Base-by-base conservation (phyloP, 2,329 filamentous ascomycete genomes). In the Stemphylium vesicarium region DNA sequence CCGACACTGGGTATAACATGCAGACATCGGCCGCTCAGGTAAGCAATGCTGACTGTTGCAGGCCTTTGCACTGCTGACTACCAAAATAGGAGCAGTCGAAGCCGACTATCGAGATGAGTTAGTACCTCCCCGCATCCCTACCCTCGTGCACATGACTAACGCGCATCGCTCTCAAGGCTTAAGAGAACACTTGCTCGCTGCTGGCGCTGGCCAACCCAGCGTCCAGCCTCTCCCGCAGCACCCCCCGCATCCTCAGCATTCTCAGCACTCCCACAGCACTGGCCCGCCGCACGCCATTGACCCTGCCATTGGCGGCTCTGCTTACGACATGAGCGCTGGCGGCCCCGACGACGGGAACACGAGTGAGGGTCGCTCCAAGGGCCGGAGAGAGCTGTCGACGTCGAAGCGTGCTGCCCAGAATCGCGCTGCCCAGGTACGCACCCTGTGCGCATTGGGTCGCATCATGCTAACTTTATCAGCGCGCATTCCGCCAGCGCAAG, bases 341-440 rank as follows among this genome's bases (percentile, higher is more conserved):
- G 79, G 81, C 53, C 79, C 62, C 78, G 75, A 74, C 47, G 80
- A 82, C 38, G 79, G 78, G 42, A 76, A 77, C 56, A 63, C 74
- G 63, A 75, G 66, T 61, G 71, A 76, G 56, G 79, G 87, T 20
- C 68, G 70, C 52, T 59, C 64, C 42, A 60, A 95, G 77, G 88
- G 88, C 11, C 96, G 96, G 77, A 85, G 95, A 49, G 94, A 97
- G 78, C 80, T 99, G 57, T 97, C 93, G 22, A 95, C 93, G 39
- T 96, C 92, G 33, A 99, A 98, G 80, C 89, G 95, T 64, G 95
- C 95, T 24, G 95, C 95, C 9, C 95, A 99, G 75, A 99, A 99
- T 73, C 84, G 95, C 74, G 95, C 94, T 66, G 95, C 95, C 49
- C 95, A 99, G 87, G 95, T 97, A 84, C 10, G 58, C 52, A 7